These are phyloP conservation scores for Cardamine resedifolia DNA, from an alignment of 345 rosid genomes.

Conservation along the genomic window DNA sequence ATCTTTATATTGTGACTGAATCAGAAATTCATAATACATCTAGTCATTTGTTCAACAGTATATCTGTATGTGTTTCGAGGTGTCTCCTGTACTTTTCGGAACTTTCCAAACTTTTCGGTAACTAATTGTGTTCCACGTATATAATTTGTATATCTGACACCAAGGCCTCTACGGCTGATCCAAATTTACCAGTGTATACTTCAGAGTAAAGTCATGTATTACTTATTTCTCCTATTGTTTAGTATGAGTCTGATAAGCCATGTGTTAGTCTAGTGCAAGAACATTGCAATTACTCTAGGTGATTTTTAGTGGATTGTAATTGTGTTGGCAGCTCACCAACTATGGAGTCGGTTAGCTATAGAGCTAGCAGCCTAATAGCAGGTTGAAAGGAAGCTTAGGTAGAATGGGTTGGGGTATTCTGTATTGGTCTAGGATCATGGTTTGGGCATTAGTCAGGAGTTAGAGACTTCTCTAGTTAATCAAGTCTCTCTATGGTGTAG, in stretches of 20 bases:
- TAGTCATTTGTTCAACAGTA: neutral
- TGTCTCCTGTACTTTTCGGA: neutral
- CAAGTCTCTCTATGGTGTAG: neutral
- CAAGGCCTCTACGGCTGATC: neutral
- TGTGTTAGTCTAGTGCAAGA: neutral
- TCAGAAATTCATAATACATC: neutral
- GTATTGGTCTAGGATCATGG: neutral
- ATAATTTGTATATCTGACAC: neutral
- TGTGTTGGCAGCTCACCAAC: neutral
- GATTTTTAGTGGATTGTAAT: neutral
- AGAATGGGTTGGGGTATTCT: neutral
- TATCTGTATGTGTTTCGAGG: neutral
- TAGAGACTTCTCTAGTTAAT: neutral
- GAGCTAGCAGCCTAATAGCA: neutral
- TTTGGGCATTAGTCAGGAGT: neutral
- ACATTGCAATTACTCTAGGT: neutral
- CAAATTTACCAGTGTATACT: neutral
- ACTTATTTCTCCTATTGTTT: neutral
- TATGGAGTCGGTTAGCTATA: neutral
- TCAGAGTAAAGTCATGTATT: neutral
- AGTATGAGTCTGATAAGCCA: neutral
- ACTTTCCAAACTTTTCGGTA: neutral
- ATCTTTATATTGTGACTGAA: neutral
- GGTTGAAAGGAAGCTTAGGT: neutral
- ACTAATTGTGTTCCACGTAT: neutral